Percentiles rank a stretch among this genome's conserved stretches.
Evolutionary conservation across 1,284 basidiomycete species (phyloP).

Genomic region (Fistulinella cinereoalba): DNA sequence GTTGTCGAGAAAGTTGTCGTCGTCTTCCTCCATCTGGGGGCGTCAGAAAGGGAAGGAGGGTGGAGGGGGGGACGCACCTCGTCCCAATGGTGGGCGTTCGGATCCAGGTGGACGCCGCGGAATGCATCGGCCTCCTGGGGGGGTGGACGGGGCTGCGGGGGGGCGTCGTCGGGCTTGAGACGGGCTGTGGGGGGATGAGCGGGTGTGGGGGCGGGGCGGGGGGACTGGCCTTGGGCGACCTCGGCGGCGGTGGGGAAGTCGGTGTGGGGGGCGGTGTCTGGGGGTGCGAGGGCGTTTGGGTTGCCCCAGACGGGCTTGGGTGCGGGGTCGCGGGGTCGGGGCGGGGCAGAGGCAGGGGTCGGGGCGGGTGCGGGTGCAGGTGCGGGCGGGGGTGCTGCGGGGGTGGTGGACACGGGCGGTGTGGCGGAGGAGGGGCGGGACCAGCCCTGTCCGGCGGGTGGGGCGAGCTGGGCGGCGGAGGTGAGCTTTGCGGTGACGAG

Average conservation of each 20-base stretch:
- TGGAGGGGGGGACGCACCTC: constrained; percentile 59
- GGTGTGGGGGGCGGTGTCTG: constrained; percentile 43
- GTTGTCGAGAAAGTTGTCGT: constrained; percentile 84
- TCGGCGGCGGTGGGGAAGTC: constrained; percentile 94
- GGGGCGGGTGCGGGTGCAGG: too few relatives aligned
- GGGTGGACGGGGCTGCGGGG: constrained; percentile 47
- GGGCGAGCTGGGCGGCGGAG: constrained; percentile 52
- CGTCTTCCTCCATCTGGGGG: constrained; percentile 80
- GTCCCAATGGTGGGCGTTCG: constrained; percentile 94
- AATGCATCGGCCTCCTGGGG: constrained; percentile 86
- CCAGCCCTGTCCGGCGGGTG: constrained; percentile 66
- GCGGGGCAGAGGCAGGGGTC: too few relatives aligned
- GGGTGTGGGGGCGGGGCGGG: constrained; percentile 10
- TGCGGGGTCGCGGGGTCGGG: too few relatives aligned
- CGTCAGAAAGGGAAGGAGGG: constrained; percentile 8
- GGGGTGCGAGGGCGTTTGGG: constrained; percentile 38
- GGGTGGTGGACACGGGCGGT: constrained; percentile 45
- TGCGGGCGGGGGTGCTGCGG: constrained; percentile 39
- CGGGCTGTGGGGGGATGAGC: constrained; percentile 25
- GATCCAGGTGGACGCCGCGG: constrained; percentile 85
- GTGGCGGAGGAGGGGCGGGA: constrained; percentile 72
- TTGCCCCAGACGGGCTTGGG: constrained; percentile 64
- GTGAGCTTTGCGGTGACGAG: constrained; percentile 85
- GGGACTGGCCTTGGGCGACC: constrained; percentile 69
- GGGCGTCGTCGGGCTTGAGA: constrained; percentile 38